These are phyloP conservation scores for Salicornia ramosissima DNA, from an alignment of 148 eudicot genomes.

Conservation along the genomic window DNA sequence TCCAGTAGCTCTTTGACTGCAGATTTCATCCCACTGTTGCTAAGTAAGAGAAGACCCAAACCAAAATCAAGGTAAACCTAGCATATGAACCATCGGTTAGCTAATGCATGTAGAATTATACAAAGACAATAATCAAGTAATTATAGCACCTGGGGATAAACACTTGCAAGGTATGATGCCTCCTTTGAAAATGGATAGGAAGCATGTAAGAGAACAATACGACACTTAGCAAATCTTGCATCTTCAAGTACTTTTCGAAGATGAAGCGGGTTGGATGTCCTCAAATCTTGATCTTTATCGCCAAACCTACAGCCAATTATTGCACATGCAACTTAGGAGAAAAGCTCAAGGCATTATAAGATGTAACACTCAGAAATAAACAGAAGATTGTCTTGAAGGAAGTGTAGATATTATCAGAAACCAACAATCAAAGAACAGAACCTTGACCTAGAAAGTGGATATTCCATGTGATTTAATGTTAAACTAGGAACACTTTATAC, in stretches of 20 bases:
- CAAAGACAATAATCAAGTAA: not conserved
- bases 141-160: slow-evolving; percentile 64
- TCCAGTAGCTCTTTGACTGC: slow-evolving; percentile 87
- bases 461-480: not conserved
- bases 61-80: slow-evolving; percentile 96
- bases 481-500: not conserved
- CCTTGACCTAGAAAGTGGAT: not conserved
- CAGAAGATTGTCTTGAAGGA: not conserved
- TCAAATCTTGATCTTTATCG: slow-evolving; percentile 87
- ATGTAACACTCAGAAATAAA: not conserved
- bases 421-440: not conserved
- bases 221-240: slow-evolving; percentile 60
- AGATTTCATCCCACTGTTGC: slow-evolving; percentile 79
- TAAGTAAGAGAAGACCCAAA: slow-evolving; percentile 74
- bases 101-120: not conserved
- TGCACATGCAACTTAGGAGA: slow-evolving; percentile 5
- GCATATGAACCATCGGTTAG: slow-evolving; percentile 16
- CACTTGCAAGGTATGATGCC: slow-evolving; percentile 89
- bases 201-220: slow-evolving; percentile 84
- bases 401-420: not conserved
- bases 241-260: slow-evolving; percentile 83
- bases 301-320: slow-evolving; percentile 54
- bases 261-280: slow-evolving; percentile 87
- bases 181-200: slow-evolving; percentile 96
- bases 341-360: not conserved